A percentile compares a stretch with the other conserved stretches of the same genome.
Conservation (phyloP, 106 monocot species). For the Iris macrosiphon region DNA sequence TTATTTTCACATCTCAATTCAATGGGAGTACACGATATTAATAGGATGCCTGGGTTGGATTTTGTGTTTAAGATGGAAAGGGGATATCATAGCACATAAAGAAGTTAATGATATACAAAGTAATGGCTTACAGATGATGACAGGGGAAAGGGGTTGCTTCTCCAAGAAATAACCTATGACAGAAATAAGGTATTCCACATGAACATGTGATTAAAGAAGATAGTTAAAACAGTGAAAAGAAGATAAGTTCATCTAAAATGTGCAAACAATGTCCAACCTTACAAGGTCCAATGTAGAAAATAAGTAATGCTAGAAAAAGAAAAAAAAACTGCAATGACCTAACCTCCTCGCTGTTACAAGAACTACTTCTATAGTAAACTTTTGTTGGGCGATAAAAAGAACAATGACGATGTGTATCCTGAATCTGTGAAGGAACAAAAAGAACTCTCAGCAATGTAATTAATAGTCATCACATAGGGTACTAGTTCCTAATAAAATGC, state of each 20-base stretch:
- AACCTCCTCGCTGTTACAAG: slow-evolving; percentile 17
- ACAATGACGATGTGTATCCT: slow-evolving; percentile 5
- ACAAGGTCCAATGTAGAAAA: too few species aligned
- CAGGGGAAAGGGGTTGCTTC: slow-evolving; percentile 10
- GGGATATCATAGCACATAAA: too few species aligned
- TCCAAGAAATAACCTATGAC: slow-evolving; percentile 20
- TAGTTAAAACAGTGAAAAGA: too few species aligned
- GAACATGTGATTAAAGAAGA: neutral
- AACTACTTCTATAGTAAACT: slow-evolving; percentile 21
- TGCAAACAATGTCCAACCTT: neutral
- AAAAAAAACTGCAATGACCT: neutral
- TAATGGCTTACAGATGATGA: slow-evolving; percentile 18
- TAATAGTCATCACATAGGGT: too few species aligned
- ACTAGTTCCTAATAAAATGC: too few species aligned
- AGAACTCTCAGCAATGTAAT: neutral
- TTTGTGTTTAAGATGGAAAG: too few species aligned
- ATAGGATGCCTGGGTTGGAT: too few species aligned
- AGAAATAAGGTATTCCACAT: neutral
- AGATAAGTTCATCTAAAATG: neutral
- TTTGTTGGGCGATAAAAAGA: slow-evolving; percentile 13
- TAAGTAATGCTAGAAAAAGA: neutral
- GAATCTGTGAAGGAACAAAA: slow-evolving; percentile 25
- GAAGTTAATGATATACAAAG: too few species aligned
- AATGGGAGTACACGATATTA: neutral
- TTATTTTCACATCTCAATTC: neutral